Evolutionary conservation across 306 rosid species (phyloP).

Genomic region (Quercus glauca): DNA sequence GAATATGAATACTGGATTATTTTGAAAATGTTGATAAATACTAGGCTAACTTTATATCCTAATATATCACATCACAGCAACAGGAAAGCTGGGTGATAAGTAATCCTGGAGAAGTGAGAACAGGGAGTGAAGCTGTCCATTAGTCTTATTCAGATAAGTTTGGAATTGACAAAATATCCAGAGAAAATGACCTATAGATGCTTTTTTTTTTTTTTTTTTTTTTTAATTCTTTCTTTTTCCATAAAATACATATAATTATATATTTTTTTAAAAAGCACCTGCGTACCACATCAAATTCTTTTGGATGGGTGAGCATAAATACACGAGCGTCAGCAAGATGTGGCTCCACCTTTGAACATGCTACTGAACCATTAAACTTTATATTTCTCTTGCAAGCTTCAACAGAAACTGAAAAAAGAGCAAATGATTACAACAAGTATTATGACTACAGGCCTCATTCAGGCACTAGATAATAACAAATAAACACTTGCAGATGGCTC

Average conservation of each 20-base stretch:
- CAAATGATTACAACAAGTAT: neutral
- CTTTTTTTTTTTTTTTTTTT: neutral
- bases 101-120: neutral
- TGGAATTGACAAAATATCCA: neutral
- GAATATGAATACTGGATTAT: constrained; percentile 12
- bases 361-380: constrained; percentile 93
- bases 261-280: neutral
- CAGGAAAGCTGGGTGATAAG: neutral
- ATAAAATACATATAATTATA: neutral
- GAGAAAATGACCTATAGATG: neutral
- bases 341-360: constrained; percentile 84
- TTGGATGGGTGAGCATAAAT: constrained; percentile 90
- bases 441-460: constrained; percentile 22
- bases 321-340: constrained; percentile 96
- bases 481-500: neutral
- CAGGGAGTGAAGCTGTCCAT: neutral
- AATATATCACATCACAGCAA: neutral
- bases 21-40: neutral
- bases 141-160: neutral
- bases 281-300: constrained; percentile 92
- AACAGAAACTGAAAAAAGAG: constrained; percentile 61
- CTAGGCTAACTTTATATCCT: neutral
- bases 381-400: constrained; percentile 96
- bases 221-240: too few relatives aligned
- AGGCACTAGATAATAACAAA: neutral